Conservation (phyloP, 129 eudicot species). For the Artemisia argyi region DNA sequence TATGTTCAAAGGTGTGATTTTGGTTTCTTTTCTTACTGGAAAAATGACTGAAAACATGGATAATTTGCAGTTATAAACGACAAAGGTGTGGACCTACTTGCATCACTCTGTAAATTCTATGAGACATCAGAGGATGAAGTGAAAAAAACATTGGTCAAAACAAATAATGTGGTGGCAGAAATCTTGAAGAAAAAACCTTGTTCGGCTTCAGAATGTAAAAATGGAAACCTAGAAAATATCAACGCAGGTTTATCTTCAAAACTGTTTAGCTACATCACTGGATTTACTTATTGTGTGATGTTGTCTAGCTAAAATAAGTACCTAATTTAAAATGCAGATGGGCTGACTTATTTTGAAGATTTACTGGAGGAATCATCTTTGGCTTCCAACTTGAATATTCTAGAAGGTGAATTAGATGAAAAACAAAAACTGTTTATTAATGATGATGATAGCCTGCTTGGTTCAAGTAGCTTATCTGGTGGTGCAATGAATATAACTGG, state of each 20-base stretch:
- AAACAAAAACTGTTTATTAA: slow-evolving; percentile 55
- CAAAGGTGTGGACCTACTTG: slow-evolving; percentile 72
- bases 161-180: slow-evolving; percentile 59
- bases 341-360: slow-evolving; percentile 66
- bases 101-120: slow-evolving; percentile 78
- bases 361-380: slow-evolving; percentile 65
- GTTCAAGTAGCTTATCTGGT: slow-evolving; percentile 88
- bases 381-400: slow-evolving; percentile 46
- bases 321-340: slow-evolving; percentile 52
- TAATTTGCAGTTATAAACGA: slow-evolving; percentile 54
- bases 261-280: slow-evolving; percentile 7
- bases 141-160: slow-evolving; percentile 61
- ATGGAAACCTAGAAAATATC: slow-evolving; percentile 53
- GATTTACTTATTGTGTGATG: neutral
- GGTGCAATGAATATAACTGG: slow-evolving; percentile 64
- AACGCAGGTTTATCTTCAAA: slow-evolving; percentile 50
- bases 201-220: slow-evolving; percentile 60
- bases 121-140: slow-evolving; percentile 88
- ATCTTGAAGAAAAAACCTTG: slow-evolving; percentile 63
- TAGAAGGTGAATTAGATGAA: slow-evolving; percentile 79
- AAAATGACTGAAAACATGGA: neutral
- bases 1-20: neutral
- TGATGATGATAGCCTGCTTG: slow-evolving; percentile 65
- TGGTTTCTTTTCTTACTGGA: neutral
- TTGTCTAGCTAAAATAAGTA: neutral